Evolutionary conservation across 1,139 yeast species (phyloP), one percentile per base, ranked within the genome.

Genomic region (Hyphopichia buzzinii): DNA sequence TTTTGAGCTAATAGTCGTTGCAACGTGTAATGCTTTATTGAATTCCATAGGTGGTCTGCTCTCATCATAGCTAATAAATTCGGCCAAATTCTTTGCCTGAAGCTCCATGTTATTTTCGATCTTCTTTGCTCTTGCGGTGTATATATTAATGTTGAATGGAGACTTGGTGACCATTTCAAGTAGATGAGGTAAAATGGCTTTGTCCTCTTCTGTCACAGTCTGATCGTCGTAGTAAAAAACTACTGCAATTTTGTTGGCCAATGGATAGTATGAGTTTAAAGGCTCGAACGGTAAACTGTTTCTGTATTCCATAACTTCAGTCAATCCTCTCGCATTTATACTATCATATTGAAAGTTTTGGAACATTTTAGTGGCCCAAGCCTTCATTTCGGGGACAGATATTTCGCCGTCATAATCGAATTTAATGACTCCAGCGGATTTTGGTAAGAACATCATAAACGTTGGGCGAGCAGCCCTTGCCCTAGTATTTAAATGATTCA

Each of bases 191-290:
- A 84, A 62, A 6, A 83, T 59, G 21, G 73, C 73, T 45, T 70
- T 70, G 55, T 84, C 92, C 51, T 84, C 92, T 2, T 67, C 65
- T 1, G 77, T 68, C 2, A 64, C 63, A 0, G 77, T 69, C 10
- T 66, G 66, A 4, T 65, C 61, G 44, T 83, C 83, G 52, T 74
- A 80, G 31, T 71, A 64, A 45, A 72, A 80, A 3, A 84, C 73
- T 34, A 82, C 64, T 3, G 77, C 62, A 1, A 78, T 61, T 40
- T 62, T 62, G 47, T 64, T 66, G 12, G 62, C 55, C 37, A 72
- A 62, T 2, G 79, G 76, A 41, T 65, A 67, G 34, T 62, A 62
- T n/a, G 47, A 56, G 23, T 57, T 57, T 36, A 57, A 54, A 8
- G 67, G 70, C 29, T 55, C 52, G 30, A 49, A 42, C 4, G 69